These are phyloP conservation scores for Clitoria ternatea DNA, from an alignment of 306 rosid species.

Conservation along the genomic window DNA sequence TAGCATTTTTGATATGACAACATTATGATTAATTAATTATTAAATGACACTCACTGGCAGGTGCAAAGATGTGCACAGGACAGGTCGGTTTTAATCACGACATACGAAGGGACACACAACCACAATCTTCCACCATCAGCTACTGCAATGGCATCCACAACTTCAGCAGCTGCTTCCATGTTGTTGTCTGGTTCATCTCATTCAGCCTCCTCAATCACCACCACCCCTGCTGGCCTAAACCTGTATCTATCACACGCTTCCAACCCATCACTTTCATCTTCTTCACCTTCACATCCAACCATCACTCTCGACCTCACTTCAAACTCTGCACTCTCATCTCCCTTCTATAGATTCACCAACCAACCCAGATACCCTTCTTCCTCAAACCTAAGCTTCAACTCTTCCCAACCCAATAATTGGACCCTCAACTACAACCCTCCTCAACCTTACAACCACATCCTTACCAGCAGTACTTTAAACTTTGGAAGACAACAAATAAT, in stretches of 20 bases:
- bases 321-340: slow-evolving; percentile 43
- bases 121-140: slow-evolving; percentile 88
- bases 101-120: slow-evolving; percentile 94
- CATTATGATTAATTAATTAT: too few species aligned
- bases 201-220: slow-evolving; percentile 1
- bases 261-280: slow-evolving; percentile 49
- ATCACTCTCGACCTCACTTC: slow-evolving; percentile 91
- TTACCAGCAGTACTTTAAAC: slow-evolving; percentile 22
- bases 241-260: slow-evolving; percentile 48
- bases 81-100: slow-evolving; percentile 74
- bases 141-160: slow-evolving; percentile 94
- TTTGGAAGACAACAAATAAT: slow-evolving; percentile 44
- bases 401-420: slow-evolving; percentile 45
- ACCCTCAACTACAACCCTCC: slow-evolving; percentile 33
- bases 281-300: slow-evolving; percentile 67
- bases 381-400: slow-evolving; percentile 52
- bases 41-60: too few species aligned
- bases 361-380: slow-evolving; percentile 47
- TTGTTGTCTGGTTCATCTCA: slow-evolving; percentile 62
- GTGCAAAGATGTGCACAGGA: slow-evolving; percentile 88
- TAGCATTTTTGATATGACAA: too few species aligned
- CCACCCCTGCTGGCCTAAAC: slow-evolving; percentile 43
- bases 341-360: slow-evolving; percentile 42
- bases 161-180: slow-evolving; percentile 93
- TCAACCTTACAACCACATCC: slow-evolving; percentile 32